Evolutionary conservation across 139 green algal species (phyloP), one percentile per base, ranked within the genome.

Genomic region (Micractinium sp.): DNA sequence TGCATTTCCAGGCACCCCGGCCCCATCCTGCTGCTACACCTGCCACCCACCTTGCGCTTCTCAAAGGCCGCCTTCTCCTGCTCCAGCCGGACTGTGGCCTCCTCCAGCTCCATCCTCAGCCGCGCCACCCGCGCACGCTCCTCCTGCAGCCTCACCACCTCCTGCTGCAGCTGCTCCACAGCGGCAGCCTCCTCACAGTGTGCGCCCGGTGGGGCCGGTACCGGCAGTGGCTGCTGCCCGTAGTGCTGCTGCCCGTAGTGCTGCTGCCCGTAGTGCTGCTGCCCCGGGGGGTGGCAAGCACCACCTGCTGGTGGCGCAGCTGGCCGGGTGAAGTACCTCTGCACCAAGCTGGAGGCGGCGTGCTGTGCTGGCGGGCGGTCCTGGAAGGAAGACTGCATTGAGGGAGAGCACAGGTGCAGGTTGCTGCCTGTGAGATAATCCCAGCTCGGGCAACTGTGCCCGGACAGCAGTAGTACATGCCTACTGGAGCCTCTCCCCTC

Each of bases 81-180:
- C 74, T 96, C 93, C 66, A 97, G 77, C 35, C 89, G 88, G 25
- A 87, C 92, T 14, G 90, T 87, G 1, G 90, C 94, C 74, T 94
- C 90, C 87, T 97, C 92, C 76, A 98, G 90, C 61, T 95, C 92
- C 38, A 85, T 88, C 27, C 94, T 92, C 92, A 97, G 91, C 22
- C 85, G 82, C 0, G 88, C 79, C 41, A 96, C 89, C 1, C 79
- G 33, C 0, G 86, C 73, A 22, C 92, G 90, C 89, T 96, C 94
- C 77, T 89, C 66, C 66, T 87, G 79, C 73, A 90, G 61, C 47
- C 35, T 18, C 61, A 81, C 81, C 53, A 85, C 80, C 82, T 82
- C 85, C 75, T 87, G 89, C 82, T 90, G 33, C 63, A 92, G 85
- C 88, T 90, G 33, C 88, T 89, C 39, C 25, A 89, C 60, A 36